A percentile compares a stretch with the other conserved stretches of the same genome.
Conservation (phyloP, 2,329 filamentous ascomycete species). For the Aspergillus tamarii region DNA sequence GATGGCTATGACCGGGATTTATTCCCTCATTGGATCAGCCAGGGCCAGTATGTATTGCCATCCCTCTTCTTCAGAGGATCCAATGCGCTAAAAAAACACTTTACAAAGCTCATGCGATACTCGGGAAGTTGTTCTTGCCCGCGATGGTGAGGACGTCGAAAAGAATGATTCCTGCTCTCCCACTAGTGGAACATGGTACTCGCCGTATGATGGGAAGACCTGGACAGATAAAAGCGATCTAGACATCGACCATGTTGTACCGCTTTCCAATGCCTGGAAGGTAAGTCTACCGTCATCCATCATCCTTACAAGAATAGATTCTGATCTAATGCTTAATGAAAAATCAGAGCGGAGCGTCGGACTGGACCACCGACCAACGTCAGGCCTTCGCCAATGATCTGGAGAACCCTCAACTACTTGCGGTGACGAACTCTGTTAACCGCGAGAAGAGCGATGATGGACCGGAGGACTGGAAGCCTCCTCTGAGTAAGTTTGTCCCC, state of each 20-base stretch:
- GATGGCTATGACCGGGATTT: constrained; percentile 65
- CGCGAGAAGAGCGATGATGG: constrained; percentile 71
- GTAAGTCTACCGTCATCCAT: constrained; percentile 33
- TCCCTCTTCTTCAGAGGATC: background rate
- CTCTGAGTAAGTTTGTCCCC: constrained; percentile 53
- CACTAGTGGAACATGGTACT: constrained; percentile 69
- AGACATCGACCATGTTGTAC: constrained; percentile 84
- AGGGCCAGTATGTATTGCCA: constrained; percentile 43
- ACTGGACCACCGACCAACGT: constrained; percentile 71
- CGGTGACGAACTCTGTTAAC: constrained; percentile 79
- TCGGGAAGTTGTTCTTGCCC: constrained; percentile 70
- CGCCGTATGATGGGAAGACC: constrained; percentile 72
- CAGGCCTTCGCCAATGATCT: constrained; percentile 77
- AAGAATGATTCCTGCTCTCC: constrained; percentile 63
- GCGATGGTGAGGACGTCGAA: constrained; percentile 69
- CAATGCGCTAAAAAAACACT: background rate
- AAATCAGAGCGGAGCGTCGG: constrained; percentile 61
- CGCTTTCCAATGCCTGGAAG: constrained; percentile 80
- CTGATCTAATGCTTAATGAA: background rate
- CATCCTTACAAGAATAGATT: no score
- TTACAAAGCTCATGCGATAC: constrained; percentile 67
- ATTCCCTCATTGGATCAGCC: constrained; percentile 72
- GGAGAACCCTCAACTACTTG: constrained; percentile 73
- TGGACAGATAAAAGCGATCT: constrained; percentile 71
- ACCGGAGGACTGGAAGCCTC: constrained; percentile 77